Percentiles rank a stretch among this genome's conserved stretches.
Evolutionary conservation across 192 early-diverging fungal species (phyloP).

Genomic region (Coemansia sp.): DNA sequence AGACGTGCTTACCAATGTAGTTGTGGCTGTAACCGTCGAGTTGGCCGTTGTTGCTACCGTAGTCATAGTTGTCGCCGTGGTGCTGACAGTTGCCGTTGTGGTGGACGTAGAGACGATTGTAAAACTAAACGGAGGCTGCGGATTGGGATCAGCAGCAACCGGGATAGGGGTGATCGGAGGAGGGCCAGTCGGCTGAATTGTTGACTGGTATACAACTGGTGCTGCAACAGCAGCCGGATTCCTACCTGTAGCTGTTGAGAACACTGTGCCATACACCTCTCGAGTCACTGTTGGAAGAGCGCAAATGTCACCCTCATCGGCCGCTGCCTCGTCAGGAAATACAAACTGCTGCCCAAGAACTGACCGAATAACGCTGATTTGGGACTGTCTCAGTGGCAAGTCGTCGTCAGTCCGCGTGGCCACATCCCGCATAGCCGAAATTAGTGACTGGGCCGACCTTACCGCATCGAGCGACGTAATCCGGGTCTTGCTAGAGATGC

Average conservation of each 20-base stretch:
- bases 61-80: constrained; percentile 11
- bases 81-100: constrained; percentile 10
- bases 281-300: background rate
- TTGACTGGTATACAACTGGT: background rate
- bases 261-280: background rate
- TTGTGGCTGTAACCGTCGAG: constrained; percentile 9
- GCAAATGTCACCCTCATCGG: background rate
- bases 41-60: background rate
- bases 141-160: background rate
- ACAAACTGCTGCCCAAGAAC: constrained; percentile 12
- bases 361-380: constrained; percentile 10
- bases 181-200: background rate
- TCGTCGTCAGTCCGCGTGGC: constrained; percentile 24
- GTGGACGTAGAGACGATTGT: background rate
- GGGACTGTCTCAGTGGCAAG: constrained; percentile 6
- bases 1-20: background rate
- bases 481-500: background rate
- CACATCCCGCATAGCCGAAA: constrained; percentile 34
- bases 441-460: constrained; percentile 22
- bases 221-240: background rate
- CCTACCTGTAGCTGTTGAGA: background rate
- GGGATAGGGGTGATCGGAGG: background rate
- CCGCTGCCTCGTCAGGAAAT: constrained; percentile 19
- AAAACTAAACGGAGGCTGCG: background rate
- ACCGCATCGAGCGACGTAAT: constrained; percentile 5